Evolutionary conservation across 2,329 filamentous ascomycete genomes (phyloP).

Genomic region (Fusarium sp.): DNA sequence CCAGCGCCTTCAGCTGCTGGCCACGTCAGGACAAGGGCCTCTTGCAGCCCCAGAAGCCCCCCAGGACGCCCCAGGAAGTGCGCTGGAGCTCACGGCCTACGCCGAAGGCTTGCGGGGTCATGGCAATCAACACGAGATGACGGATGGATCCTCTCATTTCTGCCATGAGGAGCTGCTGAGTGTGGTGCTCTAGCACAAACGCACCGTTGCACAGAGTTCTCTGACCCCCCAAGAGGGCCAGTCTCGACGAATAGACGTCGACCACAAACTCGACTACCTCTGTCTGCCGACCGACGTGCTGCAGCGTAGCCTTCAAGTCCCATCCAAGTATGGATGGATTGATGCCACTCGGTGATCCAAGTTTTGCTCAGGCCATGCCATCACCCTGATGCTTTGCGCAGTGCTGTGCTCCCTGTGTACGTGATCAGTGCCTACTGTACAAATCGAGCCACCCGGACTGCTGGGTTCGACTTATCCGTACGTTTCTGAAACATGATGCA

Average conservation of each 20-base stretch:
- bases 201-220: conserved; percentile 9
- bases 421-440: conserved; percentile 18
- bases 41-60: conserved; percentile 28
- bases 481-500: conserved; percentile 34
- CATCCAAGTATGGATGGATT: background rate
- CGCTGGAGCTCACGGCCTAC: conserved; percentile 35
- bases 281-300: conserved; percentile 26
- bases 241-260: conserved; percentile 4
- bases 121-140: conserved; percentile 46
- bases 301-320: conserved; percentile 12
- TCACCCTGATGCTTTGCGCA: conserved; percentile 5
- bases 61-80: conserved; percentile 21
- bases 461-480: conserved; percentile 26
- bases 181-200: background rate
- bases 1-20: conserved; percentile 32
- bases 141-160: conserved; percentile 45
- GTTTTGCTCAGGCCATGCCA: conserved; percentile 5
- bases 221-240: conserved; percentile 6
- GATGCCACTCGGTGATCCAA: background rate
- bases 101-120: conserved; percentile 42
- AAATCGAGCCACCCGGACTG: conserved; percentile 33
- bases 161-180: conserved; percentile 12
- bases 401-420: conserved; percentile 20
- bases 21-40: conserved; percentile 31
- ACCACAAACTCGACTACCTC: background rate